A percentile compares a stretch with the other conserved stretches of the same genome.
phyloP scores from a whole-genome alignment of 2,329 filamentous ascomycete species.

The Exophiala xenobiotica region DNA sequence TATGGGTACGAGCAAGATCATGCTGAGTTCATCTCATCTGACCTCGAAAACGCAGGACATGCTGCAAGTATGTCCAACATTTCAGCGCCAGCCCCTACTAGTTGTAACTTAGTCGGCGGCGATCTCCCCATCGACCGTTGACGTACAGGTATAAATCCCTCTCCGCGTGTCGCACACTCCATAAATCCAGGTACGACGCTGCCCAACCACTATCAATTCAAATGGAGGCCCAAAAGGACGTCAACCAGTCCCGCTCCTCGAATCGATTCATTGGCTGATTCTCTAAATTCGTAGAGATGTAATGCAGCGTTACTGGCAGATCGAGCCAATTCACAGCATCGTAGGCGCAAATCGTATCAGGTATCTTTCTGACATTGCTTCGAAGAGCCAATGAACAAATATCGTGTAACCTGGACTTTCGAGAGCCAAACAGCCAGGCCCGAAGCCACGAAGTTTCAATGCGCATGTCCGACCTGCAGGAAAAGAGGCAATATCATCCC shows the following conservation, averaged over 20 bases:
- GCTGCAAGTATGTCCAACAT: neutral
- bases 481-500: conserved; percentile 50
- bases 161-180: neutral
- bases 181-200: neutral
- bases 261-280: neutral
- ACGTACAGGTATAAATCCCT: neutral
- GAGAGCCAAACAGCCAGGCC: neutral
- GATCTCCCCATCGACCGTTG: neutral
- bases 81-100: no score
- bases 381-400: neutral
- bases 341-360: neutral
- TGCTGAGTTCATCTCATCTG: no score
- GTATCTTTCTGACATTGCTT: neutral
- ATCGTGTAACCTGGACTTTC: neutral
- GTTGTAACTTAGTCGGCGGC: no score
- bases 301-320: neutral
- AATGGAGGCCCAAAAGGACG: neutral
- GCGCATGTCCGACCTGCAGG: conserved; percentile 49
- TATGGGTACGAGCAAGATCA: no score
- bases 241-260: neutral
- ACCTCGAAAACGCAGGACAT: no score
- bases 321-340: neutral
- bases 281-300: neutral
- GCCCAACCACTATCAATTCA: neutral
- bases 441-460: conserved; percentile 32